Conservation (phyloP, 23 red algal genomes). For the Pyropia haitanensis region DNA sequence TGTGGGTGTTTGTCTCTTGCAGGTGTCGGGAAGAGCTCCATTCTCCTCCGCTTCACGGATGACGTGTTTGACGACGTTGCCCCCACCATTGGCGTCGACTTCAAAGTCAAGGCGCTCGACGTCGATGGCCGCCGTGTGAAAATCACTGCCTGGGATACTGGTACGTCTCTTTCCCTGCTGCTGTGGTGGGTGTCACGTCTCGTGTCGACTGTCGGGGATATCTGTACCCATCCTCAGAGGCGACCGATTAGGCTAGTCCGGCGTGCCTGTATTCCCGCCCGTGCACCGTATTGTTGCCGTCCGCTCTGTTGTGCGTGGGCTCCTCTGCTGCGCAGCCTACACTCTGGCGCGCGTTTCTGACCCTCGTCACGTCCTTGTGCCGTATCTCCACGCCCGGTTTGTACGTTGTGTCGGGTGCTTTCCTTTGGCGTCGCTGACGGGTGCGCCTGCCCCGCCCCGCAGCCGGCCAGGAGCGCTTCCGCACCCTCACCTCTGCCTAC, state of each 20-base stretch:
- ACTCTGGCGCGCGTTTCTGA: too few relatives aligned
- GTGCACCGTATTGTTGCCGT: too few relatives aligned
- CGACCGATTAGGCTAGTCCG: too few relatives aligned
- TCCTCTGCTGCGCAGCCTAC: too few relatives aligned
- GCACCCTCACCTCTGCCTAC: constrained; percentile 74
- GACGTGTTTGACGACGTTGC: constrained; percentile 69
- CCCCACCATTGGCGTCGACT: constrained; percentile 79
- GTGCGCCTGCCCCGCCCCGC: neutral
- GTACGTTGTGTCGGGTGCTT: neutral
- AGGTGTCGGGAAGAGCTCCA: constrained; percentile 65
- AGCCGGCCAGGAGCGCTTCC: constrained; percentile 84
- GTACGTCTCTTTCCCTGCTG: constrained; percentile 10
- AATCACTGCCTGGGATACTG: constrained; percentile 82
- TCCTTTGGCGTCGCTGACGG: neutral
- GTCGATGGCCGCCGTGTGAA: constrained; percentile 53
- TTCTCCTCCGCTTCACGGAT: constrained; percentile 70
- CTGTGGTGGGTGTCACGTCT: too few relatives aligned
- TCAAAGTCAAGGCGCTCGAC: constrained; percentile 61
- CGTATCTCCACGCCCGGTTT: neutral
- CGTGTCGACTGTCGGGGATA: too few relatives aligned
- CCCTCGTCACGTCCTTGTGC: too few relatives aligned
- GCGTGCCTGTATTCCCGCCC: too few relatives aligned
- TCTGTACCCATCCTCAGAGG: too few relatives aligned
- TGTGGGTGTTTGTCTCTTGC: too few relatives aligned
- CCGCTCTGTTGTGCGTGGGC: too few relatives aligned